Percentiles rank a stretch among this genome's conserved stretches.
phyloP scores from a whole-genome alignment of 2,329 filamentous ascomycete species.

The Cercospora zeae-maydis region DNA sequence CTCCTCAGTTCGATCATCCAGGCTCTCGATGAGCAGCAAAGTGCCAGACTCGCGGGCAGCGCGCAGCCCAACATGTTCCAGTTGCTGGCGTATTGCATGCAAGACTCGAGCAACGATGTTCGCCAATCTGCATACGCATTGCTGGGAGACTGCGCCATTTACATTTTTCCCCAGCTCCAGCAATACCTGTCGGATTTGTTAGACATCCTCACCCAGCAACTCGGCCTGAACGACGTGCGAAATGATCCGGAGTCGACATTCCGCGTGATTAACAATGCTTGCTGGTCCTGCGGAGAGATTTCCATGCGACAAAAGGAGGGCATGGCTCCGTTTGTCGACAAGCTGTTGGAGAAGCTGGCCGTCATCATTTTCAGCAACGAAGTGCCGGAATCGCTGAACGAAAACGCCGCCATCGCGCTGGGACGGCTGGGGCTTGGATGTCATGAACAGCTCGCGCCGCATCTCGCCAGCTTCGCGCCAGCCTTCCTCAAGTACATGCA shows the following conservation, averaged over 20 bases:
- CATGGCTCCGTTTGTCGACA: slow-evolving; percentile 73
- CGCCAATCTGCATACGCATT: slow-evolving; percentile 94
- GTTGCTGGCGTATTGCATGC: slow-evolving; percentile 85
- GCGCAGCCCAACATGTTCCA: slow-evolving; percentile 86
- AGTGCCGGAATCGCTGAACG: slow-evolving; percentile 79
- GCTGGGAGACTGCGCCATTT: slow-evolving; percentile 90
- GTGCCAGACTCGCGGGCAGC: slow-evolving; percentile 68
- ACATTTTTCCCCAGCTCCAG: slow-evolving; percentile 78
- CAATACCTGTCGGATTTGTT: slow-evolving; percentile 69
- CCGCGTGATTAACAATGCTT: slow-evolving; percentile 95
- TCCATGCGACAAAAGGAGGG: slow-evolving; percentile 69
- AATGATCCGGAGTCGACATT: slow-evolving; percentile 83
- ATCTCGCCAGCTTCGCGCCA: slow-evolving; percentile 74
- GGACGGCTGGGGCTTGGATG: slow-evolving; percentile 81
- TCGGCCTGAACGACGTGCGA: slow-evolving; percentile 67
- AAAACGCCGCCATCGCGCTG: slow-evolving; percentile 91
- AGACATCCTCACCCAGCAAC: slow-evolving; percentile 78
- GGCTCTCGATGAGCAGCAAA: slow-evolving; percentile 70
- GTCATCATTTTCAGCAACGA: slow-evolving; percentile 81
- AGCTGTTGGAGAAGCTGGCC: slow-evolving; percentile 71
- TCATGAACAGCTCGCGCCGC: slow-evolving; percentile 70
- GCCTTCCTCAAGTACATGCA: slow-evolving; percentile 79
- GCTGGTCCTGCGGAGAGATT: slow-evolving; percentile 94
- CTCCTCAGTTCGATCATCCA: slow-evolving; percentile 91
- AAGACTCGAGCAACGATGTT: slow-evolving; percentile 85